A percentile compares a stretch with the other conserved stretches of the same genome.
Conservation (phyloP, 2,329 filamentous ascomycete genomes). For the Phialophora chinensis region DNA sequence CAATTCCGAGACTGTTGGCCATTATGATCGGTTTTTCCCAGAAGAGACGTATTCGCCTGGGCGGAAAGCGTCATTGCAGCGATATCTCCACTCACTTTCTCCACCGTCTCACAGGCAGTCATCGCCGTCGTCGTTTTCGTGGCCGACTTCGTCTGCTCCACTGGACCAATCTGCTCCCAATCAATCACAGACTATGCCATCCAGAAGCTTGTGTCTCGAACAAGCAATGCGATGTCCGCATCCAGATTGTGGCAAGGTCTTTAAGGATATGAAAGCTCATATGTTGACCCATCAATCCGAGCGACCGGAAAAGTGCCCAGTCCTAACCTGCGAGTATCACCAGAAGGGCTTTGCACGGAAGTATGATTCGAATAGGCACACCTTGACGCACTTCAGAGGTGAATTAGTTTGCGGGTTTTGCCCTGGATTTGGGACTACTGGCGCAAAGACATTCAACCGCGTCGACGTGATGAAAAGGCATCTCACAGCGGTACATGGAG, state of each 20-base stretch:
- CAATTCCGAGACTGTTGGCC: not conserved
- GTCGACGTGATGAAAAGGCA: constrained; percentile 96
- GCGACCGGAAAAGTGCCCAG: constrained; percentile 91
- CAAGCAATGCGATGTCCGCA: constrained; percentile 75
- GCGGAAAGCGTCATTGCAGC: no score
- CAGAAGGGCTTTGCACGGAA: constrained; percentile 91
- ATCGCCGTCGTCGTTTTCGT: not conserved
- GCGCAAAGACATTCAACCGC: constrained; percentile 94
- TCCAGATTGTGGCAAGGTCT: constrained; percentile 80
- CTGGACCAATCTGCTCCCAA: not conserved
- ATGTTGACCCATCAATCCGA: constrained; percentile 93
- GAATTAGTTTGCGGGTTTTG: constrained; percentile 98
- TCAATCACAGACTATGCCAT: not conserved
- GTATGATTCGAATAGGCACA: constrained; percentile 96
- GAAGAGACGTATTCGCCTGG: not conserved
- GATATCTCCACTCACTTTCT: not conserved
- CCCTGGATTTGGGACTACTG: constrained; percentile 82
- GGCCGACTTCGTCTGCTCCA: not conserved
- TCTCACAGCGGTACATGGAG: constrained; percentile 85
- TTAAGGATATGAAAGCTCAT: constrained; percentile 92
- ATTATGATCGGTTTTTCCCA: not conserved
- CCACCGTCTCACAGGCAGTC: not conserved
- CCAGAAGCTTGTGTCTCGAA: constrained; percentile 47
- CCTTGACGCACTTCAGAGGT: constrained; percentile 92
- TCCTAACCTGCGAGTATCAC: constrained; percentile 89